phyloP scores from a whole-genome alignment of 179 eudicot species.

The Beta macrorhiza region DNA sequence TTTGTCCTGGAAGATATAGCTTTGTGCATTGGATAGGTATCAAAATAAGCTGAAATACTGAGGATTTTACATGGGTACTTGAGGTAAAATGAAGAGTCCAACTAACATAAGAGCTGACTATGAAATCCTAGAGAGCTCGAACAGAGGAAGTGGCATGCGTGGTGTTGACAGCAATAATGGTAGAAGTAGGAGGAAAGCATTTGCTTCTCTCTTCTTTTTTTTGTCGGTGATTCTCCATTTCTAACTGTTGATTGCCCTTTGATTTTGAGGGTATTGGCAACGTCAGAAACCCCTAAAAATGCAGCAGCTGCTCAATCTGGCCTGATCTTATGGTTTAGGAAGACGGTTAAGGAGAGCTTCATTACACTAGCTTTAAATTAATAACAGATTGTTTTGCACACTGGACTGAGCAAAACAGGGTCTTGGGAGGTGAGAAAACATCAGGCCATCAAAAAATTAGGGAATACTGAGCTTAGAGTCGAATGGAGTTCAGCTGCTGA shows the following conservation, averaged over 20 bases:
- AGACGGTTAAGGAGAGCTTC: background rate
- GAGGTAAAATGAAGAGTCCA: background rate
- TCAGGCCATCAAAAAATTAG: background rate
- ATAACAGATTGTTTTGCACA: background rate
- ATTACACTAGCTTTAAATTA: background rate
- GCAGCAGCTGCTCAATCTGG: background rate
- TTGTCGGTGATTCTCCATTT: too few species aligned
- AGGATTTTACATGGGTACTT: too few species aligned
- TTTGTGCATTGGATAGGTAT: too few species aligned
- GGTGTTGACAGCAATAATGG: background rate
- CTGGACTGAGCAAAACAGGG: background rate
- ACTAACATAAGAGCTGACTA: too few species aligned
- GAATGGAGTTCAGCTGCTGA: background rate
- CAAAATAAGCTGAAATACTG: background rate
- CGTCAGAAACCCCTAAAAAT: background rate
- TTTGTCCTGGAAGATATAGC: too few species aligned
- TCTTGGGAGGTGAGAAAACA: background rate
- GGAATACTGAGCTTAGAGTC: background rate
- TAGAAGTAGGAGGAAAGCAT: background rate
- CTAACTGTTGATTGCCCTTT: background rate
- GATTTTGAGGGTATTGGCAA: background rate
- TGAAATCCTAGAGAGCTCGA: too few species aligned
- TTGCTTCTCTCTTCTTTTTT: background rate
- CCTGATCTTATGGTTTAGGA: background rate
- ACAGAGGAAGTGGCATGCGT: background rate